A percentile compares a stretch with the other conserved stretches of the same genome.
phyloP scores from a whole-genome alignment of 2,329 filamentous ascomycete species.

The Neocucurbitaria cava region DNA sequence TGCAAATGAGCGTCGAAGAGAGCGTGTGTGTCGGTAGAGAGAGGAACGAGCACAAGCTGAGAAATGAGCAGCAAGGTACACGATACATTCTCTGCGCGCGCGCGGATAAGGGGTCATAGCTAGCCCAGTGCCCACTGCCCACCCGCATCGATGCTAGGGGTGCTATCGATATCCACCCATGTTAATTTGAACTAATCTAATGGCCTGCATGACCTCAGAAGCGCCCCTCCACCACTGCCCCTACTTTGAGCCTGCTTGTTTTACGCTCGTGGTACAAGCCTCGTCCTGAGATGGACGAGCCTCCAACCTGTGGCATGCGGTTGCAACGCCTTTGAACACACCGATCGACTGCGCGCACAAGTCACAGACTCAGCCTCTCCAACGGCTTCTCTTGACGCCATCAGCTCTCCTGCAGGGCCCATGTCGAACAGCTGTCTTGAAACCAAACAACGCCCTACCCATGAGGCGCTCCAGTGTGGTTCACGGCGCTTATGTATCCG shows the following conservation, averaged over 20 bases:
- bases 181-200: slow-evolving; percentile 44
- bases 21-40: slow-evolving; percentile 20
- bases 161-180: slow-evolving; percentile 44
- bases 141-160: slow-evolving; percentile 37
- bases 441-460: slow-evolving; percentile 32
- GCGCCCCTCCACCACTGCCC: slow-evolving; percentile 22
- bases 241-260: slow-evolving; percentile 29
- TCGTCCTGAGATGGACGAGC: background rate
- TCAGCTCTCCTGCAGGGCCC: slow-evolving; percentile 22
- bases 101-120: slow-evolving; percentile 29
- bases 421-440: slow-evolving; percentile 26
- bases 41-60: slow-evolving; percentile 25
- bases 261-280: slow-evolving; percentile 31
- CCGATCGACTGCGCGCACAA: slow-evolving; percentile 16
- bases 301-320: slow-evolving; percentile 6
- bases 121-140: slow-evolving; percentile 8
- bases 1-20: slow-evolving; percentile 32
- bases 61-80: slow-evolving; percentile 32
- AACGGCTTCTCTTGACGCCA: slow-evolving; percentile 22
- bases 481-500: slow-evolving; percentile 38
- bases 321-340: slow-evolving; percentile 14
- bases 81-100: slow-evolving; percentile 36
- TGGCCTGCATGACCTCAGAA: slow-evolving; percentile 43
- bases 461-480: slow-evolving; percentile 28
- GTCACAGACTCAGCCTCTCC: slow-evolving; percentile 12